Conservation (phyloP, 805 yeast species). For the Aciculoconidium aculeatum region DNA sequence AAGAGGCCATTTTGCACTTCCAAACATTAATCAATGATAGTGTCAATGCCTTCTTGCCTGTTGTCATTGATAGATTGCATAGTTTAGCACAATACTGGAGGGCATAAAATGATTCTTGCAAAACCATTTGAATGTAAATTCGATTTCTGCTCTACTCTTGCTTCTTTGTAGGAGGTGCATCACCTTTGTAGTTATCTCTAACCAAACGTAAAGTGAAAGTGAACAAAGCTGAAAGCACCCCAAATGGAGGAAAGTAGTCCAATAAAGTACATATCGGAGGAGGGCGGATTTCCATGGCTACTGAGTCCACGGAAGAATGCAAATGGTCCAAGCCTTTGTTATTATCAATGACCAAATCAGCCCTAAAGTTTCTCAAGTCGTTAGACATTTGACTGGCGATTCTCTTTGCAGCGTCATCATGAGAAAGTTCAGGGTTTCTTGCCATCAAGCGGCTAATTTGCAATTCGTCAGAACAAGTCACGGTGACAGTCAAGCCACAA, state of each 20-base stretch:
- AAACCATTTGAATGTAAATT: not conserved
- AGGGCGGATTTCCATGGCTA: constrained; percentile 26
- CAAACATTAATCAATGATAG: constrained; percentile 91
- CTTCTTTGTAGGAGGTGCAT: constrained; percentile 3
- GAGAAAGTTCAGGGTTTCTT: constrained; percentile 63
- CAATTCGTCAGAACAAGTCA: constrained; percentile 49
- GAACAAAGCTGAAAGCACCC: constrained; percentile 8
- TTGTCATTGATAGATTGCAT: constrained; percentile 91
- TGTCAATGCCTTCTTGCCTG: constrained; percentile 88
- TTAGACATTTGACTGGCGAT: constrained; percentile 73
- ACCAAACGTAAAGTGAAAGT: constrained; percentile 6
- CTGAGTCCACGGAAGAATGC: constrained; percentile 13
- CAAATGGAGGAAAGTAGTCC: constrained; percentile 12
- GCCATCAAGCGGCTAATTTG: constrained; percentile 60
- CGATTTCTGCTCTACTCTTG: not conserved
- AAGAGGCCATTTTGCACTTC: constrained; percentile 92
- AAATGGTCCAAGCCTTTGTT: constrained; percentile 26
- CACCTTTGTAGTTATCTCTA: constrained; percentile 7
- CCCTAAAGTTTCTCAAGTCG: constrained; percentile 46
- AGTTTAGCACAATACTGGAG: constrained; percentile 98
- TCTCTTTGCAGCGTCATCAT: constrained; percentile 64
- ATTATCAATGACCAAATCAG: constrained; percentile 70
- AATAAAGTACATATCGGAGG: constrained; percentile 15
- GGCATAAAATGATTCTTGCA: constrained; percentile 40
- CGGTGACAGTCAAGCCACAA: constrained; percentile 70